Evolutionary conservation across 139 green algal genomes (phyloP).

Genomic region (Chlamydomonas asymmetrica): DNA sequence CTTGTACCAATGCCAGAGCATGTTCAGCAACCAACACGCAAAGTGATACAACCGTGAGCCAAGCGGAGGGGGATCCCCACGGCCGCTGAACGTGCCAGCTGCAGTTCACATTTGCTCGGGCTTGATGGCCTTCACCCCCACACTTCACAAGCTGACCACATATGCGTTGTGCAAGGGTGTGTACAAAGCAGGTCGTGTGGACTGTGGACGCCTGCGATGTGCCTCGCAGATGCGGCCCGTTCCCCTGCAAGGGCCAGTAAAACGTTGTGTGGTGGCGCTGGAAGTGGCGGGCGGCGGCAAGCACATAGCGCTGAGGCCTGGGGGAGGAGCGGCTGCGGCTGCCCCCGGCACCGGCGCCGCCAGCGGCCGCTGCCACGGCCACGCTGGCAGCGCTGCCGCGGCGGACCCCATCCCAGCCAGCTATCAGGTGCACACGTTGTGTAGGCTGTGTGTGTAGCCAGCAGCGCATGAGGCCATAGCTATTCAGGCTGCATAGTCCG

Average conservation of each 20-base stretch:
- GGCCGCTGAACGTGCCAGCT: not conserved
- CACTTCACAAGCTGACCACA: not conserved
- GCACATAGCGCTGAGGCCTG: constrained; percentile 33
- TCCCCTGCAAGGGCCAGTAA: constrained; percentile 12
- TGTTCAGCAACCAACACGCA: too few species aligned
- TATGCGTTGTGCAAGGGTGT: not conserved
- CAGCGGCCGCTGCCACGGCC: too few species aligned
- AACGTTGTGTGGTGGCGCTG: constrained; percentile 1
- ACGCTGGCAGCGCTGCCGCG: too few species aligned
- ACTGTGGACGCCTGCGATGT: not conserved
- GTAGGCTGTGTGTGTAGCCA: too few species aligned
- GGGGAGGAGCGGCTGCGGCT: constrained; percentile 29
- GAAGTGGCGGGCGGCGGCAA: constrained; percentile 34
- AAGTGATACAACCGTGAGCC: not conserved
- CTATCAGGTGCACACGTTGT: too few species aligned
- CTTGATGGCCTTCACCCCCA: not conserved
- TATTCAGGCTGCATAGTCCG: too few species aligned
- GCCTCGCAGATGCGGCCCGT: constrained; percentile 27
- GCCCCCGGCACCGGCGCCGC: too few species aligned
- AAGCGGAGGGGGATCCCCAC: not conserved
- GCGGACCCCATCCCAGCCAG: too few species aligned
- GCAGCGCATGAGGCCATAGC: too few species aligned
- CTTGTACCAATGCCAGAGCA: too few species aligned
- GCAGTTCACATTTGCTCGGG: not conserved
- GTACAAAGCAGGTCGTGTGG: too few species aligned